Base-by-base conservation (phyloP, 148 eudicot genomes). In the Heliamphora exappendiculata region DNA sequence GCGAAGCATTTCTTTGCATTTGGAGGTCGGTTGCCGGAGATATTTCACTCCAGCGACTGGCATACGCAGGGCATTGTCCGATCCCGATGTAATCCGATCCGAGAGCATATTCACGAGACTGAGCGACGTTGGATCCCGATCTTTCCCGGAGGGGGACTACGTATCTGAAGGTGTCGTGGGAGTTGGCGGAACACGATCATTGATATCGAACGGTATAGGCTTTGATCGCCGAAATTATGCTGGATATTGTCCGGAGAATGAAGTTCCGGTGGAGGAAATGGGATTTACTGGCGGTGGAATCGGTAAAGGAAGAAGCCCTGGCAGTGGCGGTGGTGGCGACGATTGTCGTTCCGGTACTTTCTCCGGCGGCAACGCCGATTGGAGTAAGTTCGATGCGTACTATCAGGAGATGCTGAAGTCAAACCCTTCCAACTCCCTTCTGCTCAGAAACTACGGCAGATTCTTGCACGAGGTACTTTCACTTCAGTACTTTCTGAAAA, bases 381-480 rank as follows among this genome's bases (percentile, higher is more conserved):
- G 78, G 54, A 45, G 31, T n/a, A 75, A 81, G 29, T 79, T 91
- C 37, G 88, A 81, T 0, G 87, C 85, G 28, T 84, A 93, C 82
- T 93, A 89, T 57, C 51, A 78, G 28, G 65, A 83, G 65, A 82
- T 93, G 92, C 54, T 93, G 79, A 86, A 84, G 79, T 55, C 83
- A 7, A 73, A 93, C 64, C 98, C 96, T 34, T 66, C 76, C 9
- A 84, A 91, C 79, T 47, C 91, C 50, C 78, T 93, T 57, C 79
- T 91, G 26, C 82, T 93, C 34, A 77, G 87, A 68, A 93, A 93
- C 78, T 93, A 93, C 31, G 93, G 76, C 39, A 93, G 76, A 59
- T 93, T 87, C 66, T 85, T 93, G 79, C 86, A 93, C 75, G 87
- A 93, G 97, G 97, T 92, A 88, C 1, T 0, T 1, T 9, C 44